phyloP scores from a whole-genome alignment of 176 grass and related monocot genomes.

The Musa schizocarpa region DNA sequence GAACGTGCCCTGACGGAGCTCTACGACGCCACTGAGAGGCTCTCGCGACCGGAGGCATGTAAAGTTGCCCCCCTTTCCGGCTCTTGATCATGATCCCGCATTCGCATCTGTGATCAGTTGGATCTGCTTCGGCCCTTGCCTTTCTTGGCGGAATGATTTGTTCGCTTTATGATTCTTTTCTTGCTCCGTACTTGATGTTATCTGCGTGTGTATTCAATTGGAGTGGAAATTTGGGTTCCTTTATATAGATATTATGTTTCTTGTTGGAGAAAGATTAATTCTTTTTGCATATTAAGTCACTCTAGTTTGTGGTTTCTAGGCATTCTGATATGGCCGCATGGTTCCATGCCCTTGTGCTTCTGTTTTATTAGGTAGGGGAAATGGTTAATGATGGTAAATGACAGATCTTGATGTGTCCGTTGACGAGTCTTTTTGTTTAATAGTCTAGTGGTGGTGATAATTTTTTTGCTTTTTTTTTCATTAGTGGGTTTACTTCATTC shows the following conservation, averaged over 20 bases:
- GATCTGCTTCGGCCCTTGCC: background rate
- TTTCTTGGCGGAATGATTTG: background rate
- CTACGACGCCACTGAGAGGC: background rate
- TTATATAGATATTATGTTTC: background rate
- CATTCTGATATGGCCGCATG: constrained; percentile 3
- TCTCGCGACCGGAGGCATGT: background rate
- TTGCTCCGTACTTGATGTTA: background rate
- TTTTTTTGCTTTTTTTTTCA: background rate
- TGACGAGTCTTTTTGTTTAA: background rate
- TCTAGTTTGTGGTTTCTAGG: constrained; percentile 6
- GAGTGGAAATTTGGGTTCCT: background rate
- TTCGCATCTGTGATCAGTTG: background rate
- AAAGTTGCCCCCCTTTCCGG: background rate
- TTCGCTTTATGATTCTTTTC: background rate
- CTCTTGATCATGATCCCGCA: background rate
- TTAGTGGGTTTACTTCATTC: background rate
- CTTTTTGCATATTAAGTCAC: constrained; percentile 6
- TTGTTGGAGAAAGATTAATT: background rate
- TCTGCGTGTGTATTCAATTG: background rate
- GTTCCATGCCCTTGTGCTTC: constrained; percentile 1
- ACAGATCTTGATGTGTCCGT: background rate
- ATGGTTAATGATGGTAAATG: background rate
- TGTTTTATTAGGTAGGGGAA: constrained; percentile 7
- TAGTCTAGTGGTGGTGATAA: background rate
- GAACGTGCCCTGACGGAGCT: background rate